phyloP scores from a whole-genome alignment of 805 yeast genomes.

The Lipomyces orientalis region DNA sequence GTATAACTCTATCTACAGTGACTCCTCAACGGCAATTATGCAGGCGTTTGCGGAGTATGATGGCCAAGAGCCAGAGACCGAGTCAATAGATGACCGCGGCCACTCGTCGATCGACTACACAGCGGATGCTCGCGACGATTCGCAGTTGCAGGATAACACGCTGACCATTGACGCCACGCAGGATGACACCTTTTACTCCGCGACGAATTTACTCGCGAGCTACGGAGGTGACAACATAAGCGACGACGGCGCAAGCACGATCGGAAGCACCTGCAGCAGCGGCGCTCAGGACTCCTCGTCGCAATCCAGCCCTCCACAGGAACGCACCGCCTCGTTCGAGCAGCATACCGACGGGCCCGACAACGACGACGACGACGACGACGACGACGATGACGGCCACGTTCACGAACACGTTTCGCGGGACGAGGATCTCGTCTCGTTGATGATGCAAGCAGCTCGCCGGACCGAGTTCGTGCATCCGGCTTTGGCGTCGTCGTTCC shows the following conservation, averaged over 20 bases:
- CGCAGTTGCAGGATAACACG: background rate
- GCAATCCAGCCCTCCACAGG: slow-evolving; percentile 18
- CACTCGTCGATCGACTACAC: slow-evolving; percentile 1
- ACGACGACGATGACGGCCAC: background rate
- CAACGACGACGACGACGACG: background rate
- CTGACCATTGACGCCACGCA: slow-evolving; percentile 8
- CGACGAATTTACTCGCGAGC: slow-evolving; percentile 15
- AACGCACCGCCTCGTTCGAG: slow-evolving; percentile 4
- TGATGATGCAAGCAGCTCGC: background rate
- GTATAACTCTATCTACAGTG: slow-evolving; percentile 19
- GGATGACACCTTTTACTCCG: slow-evolving; percentile 30
- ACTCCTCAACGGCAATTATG: slow-evolving; percentile 33
- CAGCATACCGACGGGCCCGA: background rate
- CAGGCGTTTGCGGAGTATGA: slow-evolving; percentile 29
- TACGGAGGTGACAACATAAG: slow-evolving; percentile 1
- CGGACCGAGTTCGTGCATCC: background rate
- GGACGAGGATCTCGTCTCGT: slow-evolving; percentile 1
- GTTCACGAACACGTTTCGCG: background rate
- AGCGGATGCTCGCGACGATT: background rate
- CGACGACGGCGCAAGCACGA: slow-evolving; percentile 11
- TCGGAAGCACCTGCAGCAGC: slow-evolving; percentile 2
- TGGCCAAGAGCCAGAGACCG: slow-evolving; percentile 14
- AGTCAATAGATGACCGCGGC: background rate
- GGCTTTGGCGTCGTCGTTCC: background rate
- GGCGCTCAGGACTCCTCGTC: slow-evolving; percentile 14